Evolutionary conservation across 2,329 filamentous ascomycete species (phyloP).

Genomic region (Hypomyces perniciosus): DNA sequence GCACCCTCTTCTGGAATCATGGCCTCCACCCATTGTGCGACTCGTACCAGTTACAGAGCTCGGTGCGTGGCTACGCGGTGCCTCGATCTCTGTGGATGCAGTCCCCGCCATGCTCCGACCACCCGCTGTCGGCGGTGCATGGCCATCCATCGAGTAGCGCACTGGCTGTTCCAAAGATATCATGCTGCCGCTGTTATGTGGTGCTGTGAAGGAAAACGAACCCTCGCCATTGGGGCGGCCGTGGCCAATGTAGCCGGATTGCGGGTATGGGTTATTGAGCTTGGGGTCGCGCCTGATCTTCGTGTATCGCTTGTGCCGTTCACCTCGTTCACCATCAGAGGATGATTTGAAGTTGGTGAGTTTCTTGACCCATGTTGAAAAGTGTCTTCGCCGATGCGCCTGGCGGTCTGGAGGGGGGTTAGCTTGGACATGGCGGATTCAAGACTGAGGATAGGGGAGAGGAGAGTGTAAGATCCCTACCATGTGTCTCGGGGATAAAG

Average conservation of each 20-base stretch:
- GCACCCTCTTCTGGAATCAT: conserved; percentile 63
- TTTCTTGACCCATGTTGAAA: conserved; percentile 91
- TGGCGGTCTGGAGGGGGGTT: conserved; percentile 54
- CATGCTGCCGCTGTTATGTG: conserved; percentile 46
- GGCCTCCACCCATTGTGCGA: conserved; percentile 59
- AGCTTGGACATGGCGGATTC: conserved; percentile 18
- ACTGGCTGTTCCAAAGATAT: conserved; percentile 55
- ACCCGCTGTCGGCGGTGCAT: conserved; percentile 52
- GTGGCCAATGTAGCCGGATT: conserved; percentile 57
- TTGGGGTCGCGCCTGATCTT: conserved; percentile 52
- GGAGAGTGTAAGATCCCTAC: conserved; percentile 23
- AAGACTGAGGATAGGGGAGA: not conserved
- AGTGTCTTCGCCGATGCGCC: conserved; percentile 69
- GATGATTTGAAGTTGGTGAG: conserved; percentile 79
- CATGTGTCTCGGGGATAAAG: conserved; percentile 35
- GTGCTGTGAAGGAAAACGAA: conserved; percentile 51
- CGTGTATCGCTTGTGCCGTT: conserved; percentile 35
- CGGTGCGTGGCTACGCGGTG: conserved; percentile 63
- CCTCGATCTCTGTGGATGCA: conserved; percentile 76
- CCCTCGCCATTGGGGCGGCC: conserved; percentile 33
- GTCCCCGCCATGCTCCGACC: conserved; percentile 73
- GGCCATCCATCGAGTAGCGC: conserved; percentile 54
- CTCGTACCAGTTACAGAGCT: conserved; percentile 67
- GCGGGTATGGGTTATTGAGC: conserved; percentile 87
- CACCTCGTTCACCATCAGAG: conserved; percentile 53